phyloP scores from a whole-genome alignment of 176 grass and related monocot genomes.

The Triticum monococcum region DNA sequence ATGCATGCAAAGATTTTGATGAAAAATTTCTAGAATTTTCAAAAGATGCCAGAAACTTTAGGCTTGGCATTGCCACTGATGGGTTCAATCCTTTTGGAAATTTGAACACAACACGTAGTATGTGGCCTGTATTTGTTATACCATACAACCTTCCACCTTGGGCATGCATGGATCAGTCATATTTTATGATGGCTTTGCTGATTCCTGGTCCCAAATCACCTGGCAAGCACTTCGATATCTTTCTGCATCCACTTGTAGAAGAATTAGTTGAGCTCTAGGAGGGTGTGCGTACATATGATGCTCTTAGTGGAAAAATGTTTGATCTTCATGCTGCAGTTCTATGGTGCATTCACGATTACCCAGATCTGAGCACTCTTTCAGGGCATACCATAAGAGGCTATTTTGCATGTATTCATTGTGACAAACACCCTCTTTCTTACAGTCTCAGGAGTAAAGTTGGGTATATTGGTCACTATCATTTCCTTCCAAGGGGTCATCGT shows the following conservation, averaged over 20 bases:
- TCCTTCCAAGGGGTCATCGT: background rate
- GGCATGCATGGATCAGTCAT: background rate
- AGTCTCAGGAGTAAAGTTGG: background rate
- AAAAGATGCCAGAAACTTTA: background rate
- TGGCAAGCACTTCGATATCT: background rate
- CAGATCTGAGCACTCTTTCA: background rate
- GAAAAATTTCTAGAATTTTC: background rate
- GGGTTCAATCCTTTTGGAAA: background rate
- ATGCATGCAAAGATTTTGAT: background rate
- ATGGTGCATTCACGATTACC: conserved; percentile 2
- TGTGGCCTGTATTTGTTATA: background rate
- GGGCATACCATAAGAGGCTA: conserved; percentile 22
- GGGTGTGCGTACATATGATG: conserved; percentile 9
- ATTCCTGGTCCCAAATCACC: background rate
- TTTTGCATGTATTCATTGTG: conserved; percentile 19
- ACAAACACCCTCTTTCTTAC: conserved; percentile 6
- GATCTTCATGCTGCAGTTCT: background rate
- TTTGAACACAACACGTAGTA: background rate
- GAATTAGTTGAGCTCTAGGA: background rate
- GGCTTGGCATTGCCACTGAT: background rate
- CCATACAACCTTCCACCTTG: background rate
- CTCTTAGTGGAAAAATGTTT: background rate
- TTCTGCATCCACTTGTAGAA: background rate
- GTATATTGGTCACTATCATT: conserved; percentile 27
- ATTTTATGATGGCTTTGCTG: background rate